Evolutionary conservation across 768 basidiomycete genomes (phyloP), one percentile per base, ranked within the genome.

Genomic region (Solioccasus polychromus): DNA sequence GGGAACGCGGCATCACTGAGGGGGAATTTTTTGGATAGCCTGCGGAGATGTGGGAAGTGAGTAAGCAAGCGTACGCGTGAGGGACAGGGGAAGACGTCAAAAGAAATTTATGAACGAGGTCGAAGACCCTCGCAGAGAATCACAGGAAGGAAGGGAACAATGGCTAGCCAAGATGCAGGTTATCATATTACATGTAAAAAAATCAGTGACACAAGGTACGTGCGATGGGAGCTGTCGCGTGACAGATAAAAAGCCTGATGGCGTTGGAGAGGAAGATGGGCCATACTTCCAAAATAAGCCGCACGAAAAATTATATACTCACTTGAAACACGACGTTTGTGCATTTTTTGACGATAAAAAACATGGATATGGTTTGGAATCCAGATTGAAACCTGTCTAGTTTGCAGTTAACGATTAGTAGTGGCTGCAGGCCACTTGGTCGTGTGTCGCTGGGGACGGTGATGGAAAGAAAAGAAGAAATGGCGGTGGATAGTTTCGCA

Each of bases 1-100:
- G 75, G 79, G 81, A 69, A 80, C 73, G 68, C 74, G 82, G 72
- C 82, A 85, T 81, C 72, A 74, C 51, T 71, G 75, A 66, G 75
- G 79, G 70, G 64, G 75, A 71, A 67, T 72, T 77, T 64, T 69
- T 76, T 62, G 67, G 62, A 58, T 57, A 57, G 65, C 63, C 76
- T 75, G 52, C 9, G 58, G 22, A 28, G 9, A 51, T 35, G 17
- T 36, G 22, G 25, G 29, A 42, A n/a, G 50, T 64, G 48, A 65
- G 55, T 49, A 52, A 31, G 48, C 47, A 20, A 52, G 47, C 44
- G 66, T 55, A 55, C 53, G 52, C 56, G 53, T 45, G 50, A 48
- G 29, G 48, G 48, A 46, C 42, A 50, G 48, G 46, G 44, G 51
- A 57, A 53, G 52, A 59, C 43, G 50, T 59, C 51, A 54, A 49